Conservation (phyloP, 2,329 filamentous ascomycete species). For the Eutypa lata region DNA sequence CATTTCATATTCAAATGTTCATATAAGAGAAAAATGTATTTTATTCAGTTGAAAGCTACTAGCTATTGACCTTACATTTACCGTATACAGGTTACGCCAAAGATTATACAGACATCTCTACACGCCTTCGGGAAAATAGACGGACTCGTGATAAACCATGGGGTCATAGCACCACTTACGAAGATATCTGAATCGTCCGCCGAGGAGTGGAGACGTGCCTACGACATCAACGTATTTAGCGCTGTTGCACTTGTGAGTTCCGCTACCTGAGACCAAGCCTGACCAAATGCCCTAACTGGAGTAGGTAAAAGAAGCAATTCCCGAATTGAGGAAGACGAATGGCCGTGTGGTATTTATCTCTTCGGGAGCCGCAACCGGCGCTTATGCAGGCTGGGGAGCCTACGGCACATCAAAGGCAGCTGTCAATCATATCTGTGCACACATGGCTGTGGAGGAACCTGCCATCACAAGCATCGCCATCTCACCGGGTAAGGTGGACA, state of each 20-base stretch:
- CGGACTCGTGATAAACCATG: conserved; percentile 85
- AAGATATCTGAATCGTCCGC: conserved; percentile 64
- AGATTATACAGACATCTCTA: conserved; percentile 63
- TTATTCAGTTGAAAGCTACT: not conserved
- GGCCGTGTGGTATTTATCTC: conserved; percentile 77
- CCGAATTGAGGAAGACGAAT: conserved; percentile 62
- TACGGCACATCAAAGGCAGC: conserved; percentile 85
- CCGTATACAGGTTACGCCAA: conserved; percentile 47
- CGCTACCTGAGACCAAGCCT: not conserved
- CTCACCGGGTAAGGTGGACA: conserved; percentile 79
- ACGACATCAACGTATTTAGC: conserved; percentile 86
- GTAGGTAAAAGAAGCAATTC: conserved; percentile 68
- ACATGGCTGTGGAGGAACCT: conserved; percentile 74
- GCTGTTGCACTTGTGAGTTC: conserved; percentile 68
- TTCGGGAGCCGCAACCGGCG: conserved; percentile 68
- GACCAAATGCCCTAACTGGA: not conserved
- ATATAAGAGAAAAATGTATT: not conserved
- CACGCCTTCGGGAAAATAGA: conserved; percentile 71
- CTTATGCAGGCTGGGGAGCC: conserved; percentile 71
- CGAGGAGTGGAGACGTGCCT: conserved; percentile 72
- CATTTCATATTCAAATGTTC: not conserved
- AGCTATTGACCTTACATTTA: conserved; percentile 7
- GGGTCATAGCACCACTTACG: conserved; percentile 71
- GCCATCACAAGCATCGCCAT: conserved; percentile 70
- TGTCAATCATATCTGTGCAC: conserved; percentile 72